Percentiles rank a stretch among this genome's conserved stretches.
phyloP scores from a whole-genome alignment of 352 stramenopile genomes.

The Globisporangium sylvaticum region DNA sequence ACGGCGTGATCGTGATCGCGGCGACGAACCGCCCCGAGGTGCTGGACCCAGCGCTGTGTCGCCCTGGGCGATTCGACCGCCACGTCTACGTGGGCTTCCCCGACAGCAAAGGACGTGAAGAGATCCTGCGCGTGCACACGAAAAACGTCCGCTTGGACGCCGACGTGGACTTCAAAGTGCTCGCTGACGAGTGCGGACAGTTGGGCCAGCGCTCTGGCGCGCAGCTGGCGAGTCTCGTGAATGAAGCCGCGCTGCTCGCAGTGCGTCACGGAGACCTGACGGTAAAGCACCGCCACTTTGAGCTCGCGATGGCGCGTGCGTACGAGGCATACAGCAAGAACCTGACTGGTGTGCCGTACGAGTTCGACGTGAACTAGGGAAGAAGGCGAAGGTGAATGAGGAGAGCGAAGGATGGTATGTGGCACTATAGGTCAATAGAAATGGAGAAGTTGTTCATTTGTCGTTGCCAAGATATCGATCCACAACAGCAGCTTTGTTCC shows the following conservation, averaged over 20 bases:
- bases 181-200: constrained; percentile 54
- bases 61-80: constrained; percentile 95
- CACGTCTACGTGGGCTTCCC: constrained; percentile 95
- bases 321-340: constrained; percentile 58
- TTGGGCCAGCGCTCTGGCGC: constrained; percentile 65
- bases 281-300: constrained; percentile 66
- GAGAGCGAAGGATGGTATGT: background rate
- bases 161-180: constrained; percentile 43
- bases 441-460: background rate
- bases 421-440: background rate
- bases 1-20: constrained; percentile 94
- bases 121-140: constrained; percentile 68
- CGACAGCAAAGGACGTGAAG: constrained; percentile 87
- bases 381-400: background rate
- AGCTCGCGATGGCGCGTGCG: constrained; percentile 68
- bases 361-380: constrained; percentile 46
- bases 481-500: background rate
- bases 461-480: background rate
- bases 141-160: constrained; percentile 53
- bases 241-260: constrained; percentile 77
- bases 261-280: constrained; percentile 61
- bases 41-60: constrained; percentile 93
- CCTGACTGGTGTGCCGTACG: constrained; percentile 47
- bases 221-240: constrained; percentile 76
- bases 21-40: constrained; percentile 96